Base-by-base conservation (phyloP, 768 basidiomycete genomes). In the Hemileccinum rubropunctum region DNA sequence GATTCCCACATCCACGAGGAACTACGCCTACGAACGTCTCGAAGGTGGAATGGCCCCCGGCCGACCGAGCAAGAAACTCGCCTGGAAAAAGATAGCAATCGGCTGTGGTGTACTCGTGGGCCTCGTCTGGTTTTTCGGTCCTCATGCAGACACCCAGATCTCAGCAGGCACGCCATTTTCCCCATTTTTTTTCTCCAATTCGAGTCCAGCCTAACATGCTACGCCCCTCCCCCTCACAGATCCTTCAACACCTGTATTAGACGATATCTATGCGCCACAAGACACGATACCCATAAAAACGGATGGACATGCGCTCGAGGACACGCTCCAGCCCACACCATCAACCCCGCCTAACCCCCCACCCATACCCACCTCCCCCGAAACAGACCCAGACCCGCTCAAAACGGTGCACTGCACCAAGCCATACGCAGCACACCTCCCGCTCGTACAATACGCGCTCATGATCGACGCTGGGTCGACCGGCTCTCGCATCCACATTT, bases 381-480 rank as follows among this genome's bases (percentile, higher is more conserved):
- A 84, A 39, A 79, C 80, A 15, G 91, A 95, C 61, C 80, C 84
- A 0, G 81, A 95, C 69, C 86, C 81, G 0, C 67, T 78, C 32
- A 79, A 78, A 53, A 94, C 92, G 1, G 80, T 84, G 0, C 72
- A 84, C 71, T 98, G 94, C 71, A 77, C 77, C 0, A 48, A 66
- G 0, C 80, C 91, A 0, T 68, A 82, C 65, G 69, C 68, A 13
- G 58, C 76, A 1, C 60, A 68, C 45, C 62, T 74, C 42, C 77
- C 79, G 0, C 74, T 95, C 50, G 86, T 95, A 12, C 91, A 93
- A 66, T 99, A 90, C 68, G 94, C 92, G 0, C 80, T 98, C 61
- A 97, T 98, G 85, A 90, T 98, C 71, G 97, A 99, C 68, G 95
- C 97, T 1, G 97, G 97, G 20, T 98, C 95, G 15, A 97, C 94